Conservation (phyloP, 345 rosid species). For the Salix koriyanagi region DNA sequence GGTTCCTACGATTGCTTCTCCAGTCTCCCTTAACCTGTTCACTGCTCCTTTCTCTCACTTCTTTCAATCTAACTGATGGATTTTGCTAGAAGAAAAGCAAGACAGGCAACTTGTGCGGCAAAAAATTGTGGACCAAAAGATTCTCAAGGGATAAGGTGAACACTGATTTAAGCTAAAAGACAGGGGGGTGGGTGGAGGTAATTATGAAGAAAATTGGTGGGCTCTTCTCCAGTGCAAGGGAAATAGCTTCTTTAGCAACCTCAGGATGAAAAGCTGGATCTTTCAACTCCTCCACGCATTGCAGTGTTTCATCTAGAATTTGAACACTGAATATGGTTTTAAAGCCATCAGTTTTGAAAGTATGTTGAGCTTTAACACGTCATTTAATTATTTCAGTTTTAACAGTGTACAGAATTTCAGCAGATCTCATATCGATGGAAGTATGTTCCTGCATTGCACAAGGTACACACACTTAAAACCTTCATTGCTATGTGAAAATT, state of each 20-base stretch:
- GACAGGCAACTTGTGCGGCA: not conserved
- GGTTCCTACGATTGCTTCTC: not conserved
- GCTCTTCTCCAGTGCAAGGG: slow-evolving; percentile 61
- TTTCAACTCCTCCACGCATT: too few relatives aligned
- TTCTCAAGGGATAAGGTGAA: not conserved
- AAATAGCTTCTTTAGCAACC: not conserved
- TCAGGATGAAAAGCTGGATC: too few relatives aligned
- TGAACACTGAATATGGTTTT: slow-evolving; percentile 15
- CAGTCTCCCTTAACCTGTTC: not conserved
- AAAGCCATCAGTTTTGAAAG: not conserved
- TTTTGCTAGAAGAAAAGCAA: not conserved
- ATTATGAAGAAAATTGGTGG: slow-evolving; percentile 25
- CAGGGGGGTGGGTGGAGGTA: not conserved
- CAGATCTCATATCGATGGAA: too few relatives aligned
- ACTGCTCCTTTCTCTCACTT: not conserved
- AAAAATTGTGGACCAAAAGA: not conserved
- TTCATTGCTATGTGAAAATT: too few relatives aligned
- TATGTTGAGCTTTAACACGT: not conserved
- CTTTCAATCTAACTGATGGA: not conserved
- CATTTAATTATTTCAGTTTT: not conserved
- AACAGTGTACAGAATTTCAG: too few relatives aligned
- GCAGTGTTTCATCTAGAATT: slow-evolving; percentile 45
- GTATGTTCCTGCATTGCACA: slow-evolving; percentile 58
- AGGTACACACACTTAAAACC: not conserved
- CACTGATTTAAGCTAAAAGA: not conserved